A percentile compares a stretch with the other conserved stretches of the same genome.
phyloP scores from a whole-genome alignment of 2,329 filamentous ascomycete genomes.

The Neoascochyta sp. region DNA sequence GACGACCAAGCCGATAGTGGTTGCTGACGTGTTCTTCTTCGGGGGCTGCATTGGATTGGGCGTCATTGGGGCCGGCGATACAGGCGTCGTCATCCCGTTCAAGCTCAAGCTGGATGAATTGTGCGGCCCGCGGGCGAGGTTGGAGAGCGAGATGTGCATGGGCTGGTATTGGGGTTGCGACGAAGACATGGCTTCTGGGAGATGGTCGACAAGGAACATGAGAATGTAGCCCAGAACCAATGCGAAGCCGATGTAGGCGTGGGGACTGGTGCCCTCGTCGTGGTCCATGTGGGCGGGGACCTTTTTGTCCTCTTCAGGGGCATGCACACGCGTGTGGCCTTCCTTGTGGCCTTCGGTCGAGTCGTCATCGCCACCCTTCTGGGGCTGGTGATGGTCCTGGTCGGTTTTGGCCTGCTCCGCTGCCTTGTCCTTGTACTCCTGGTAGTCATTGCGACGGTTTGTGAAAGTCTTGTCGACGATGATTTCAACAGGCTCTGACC shows the following conservation, averaged over 20 bases:
- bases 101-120: conserved; percentile 37
- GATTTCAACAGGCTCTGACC: conserved; percentile 19
- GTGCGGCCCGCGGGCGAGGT: conserved; percentile 58
- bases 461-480: conserved; percentile 18
- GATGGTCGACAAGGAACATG: conserved; percentile 87
- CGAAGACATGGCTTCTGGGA: conserved; percentile 32
- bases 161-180: conserved; percentile 64
- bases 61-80: conserved; percentile 17
- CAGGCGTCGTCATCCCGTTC: conserved; percentile 27
- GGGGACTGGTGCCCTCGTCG: conserved; percentile 47
- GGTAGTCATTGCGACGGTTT: no score
- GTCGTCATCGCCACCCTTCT: conserved; percentile 38
- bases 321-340: conserved; percentile 37
- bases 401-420: conserved; percentile 17
- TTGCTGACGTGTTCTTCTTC: conserved; percentile 32
- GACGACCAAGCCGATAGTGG: conserved; percentile 91
- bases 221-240: conserved; percentile 85
- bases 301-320: conserved; percentile 33
- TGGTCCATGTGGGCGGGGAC: conserved; percentile 45
- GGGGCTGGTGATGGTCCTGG: conserved; percentile 23
- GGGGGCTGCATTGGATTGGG: conserved; percentile 40
- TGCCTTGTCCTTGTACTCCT: conserved; percentile 23
- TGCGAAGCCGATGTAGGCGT: conserved; percentile 81
- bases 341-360: conserved; percentile 38
- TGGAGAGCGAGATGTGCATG: conserved; percentile 84